Evolutionary conservation across 768 basidiomycete genomes (phyloP).

Genomic region (Tephrocybe sp.): DNA sequence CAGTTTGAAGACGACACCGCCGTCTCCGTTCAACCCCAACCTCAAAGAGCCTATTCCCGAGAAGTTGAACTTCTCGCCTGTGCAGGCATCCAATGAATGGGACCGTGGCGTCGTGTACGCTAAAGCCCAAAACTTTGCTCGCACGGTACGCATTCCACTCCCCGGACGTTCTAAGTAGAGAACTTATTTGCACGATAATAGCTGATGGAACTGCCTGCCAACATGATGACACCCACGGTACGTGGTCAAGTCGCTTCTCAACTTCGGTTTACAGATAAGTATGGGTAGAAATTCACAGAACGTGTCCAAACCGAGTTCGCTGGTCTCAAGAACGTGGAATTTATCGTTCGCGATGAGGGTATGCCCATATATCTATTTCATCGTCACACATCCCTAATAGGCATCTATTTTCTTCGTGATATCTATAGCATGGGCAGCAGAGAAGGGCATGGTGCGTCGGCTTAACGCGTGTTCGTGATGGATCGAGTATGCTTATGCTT

Average conservation of each 20-base stretch:
- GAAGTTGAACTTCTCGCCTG: constrained; percentile 46
- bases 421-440: constrained; percentile 68
- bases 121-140: constrained; percentile 74
- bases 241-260: constrained; percentile 14
- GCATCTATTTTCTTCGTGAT: constrained; percentile 1
- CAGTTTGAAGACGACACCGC: constrained; percentile 71
- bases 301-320: constrained; percentile 65
- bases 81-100: constrained; percentile 58
- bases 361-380: constrained; percentile 5
- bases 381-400: background rate
- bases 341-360: constrained; percentile 77
- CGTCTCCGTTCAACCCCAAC: constrained; percentile 64
- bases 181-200: constrained; percentile 22
- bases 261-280: background rate
- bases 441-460: constrained; percentile 72
- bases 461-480: background rate
- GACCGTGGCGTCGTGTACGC: constrained; percentile 71
- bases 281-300: constrained; percentile 60
- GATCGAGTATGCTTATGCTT: background rate
- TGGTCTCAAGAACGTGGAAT: constrained; percentile 62
- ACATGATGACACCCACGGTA: constrained; percentile 83
- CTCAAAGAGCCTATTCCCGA: constrained; percentile 48
- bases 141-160: constrained; percentile 50
- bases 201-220: constrained; percentile 85
- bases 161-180: background rate